Base-by-base conservation (phyloP, 1,284 basidiomycete species). In the Puccinia hordei region DNA sequence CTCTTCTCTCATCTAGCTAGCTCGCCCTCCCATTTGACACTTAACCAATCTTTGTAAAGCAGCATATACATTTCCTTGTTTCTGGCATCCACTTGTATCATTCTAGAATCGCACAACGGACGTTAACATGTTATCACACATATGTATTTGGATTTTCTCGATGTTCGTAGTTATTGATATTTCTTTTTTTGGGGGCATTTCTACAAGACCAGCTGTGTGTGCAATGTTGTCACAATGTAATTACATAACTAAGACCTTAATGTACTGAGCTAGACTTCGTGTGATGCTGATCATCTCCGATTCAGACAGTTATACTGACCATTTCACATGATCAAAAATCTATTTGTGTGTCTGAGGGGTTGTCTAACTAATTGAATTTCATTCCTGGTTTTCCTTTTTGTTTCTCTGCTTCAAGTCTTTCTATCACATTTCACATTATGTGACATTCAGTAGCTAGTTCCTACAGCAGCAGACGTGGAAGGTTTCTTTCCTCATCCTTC, bases 121-220 rank as follows among this genome's bases (percentile, higher is more conserved):
- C 33, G 24, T 27, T 63, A 27, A 15, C 17, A 57, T 61, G 5
- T 17, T 63, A 63, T n/a, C 19, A 30, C 17, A 30, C 17, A 38
- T 10, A 38, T 19, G 69, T 55, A 72, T 72, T 55, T 53, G 44
- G 69, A 72, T 55, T 68, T 68, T 51, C 49, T 72, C 49, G 30
- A 27, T 51, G 49, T 55, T 13, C 33, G 24, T 63, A 72, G 19
- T 38, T 46, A 72, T 55, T 55, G 22, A 30, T 55, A 27, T 46
- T 72, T 51, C 49, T 59, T 59, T n/a, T n/a, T n/a, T n/a, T n/a
- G n/a, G n/a, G 24, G 66, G 46, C 27, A 72, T 72, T 72, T 72
- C 49, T 55, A 55, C 33, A 1, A n/a, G 51, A 72, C 8, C 44
- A 51, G 44, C 19, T 27, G 35, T 38, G 69, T 55, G 49, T 49